Base-by-base conservation (phyloP, 23 red algal species). In the Gracilaria gracilis region DNA sequence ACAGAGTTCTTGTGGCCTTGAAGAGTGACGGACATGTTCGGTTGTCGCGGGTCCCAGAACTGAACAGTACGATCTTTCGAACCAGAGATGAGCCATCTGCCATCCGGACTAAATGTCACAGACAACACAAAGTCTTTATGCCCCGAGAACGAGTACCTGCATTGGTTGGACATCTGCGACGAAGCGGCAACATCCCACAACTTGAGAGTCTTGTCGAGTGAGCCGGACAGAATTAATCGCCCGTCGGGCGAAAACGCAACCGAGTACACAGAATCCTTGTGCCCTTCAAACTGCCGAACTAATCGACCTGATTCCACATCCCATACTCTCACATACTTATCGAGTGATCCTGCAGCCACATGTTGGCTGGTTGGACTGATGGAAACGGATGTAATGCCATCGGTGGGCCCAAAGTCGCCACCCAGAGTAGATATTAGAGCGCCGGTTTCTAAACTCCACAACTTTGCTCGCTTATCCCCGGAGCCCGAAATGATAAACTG, bases 1-100 rank as follows among this genome's bases (percentile, higher is more conserved):
- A 98, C 96, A 46, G 96, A 94, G 39, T 98, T 98, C 71, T 91
- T 91, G 91, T 98, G 96, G 29, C 96, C 96, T 44, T 98, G 82
- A 13, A 98, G 75, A 72, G 83, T 89, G 25, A 95, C 46, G 23
- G 72, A 83, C 82, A 91, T 93, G 50, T 80, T 84, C 31, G 96
- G 88, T 42, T 95, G 77, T 37, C 96, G 59, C 0, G 96, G 91
- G 50, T 98, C 96, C 96, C 96, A 98, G 69, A 98, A 95, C 81
- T 94, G 88, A 19, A 98, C 91, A 0, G 91, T 95, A 21, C 96
- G 91, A 83, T 98, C 96, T 76, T 98, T 98, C 19, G 86, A 89
- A 47, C 96, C 96, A 29, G 86, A 92, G 16, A 98, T 91, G 49
- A 98, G 72, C 90, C 92, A 94, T 25, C 91, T 77, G 7, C 92